Evolutionary conservation across 768 basidiomycete genomes (phyloP), one percentile per base, ranked within the genome.

Genomic region (Paxillus rubicundulus): DNA sequence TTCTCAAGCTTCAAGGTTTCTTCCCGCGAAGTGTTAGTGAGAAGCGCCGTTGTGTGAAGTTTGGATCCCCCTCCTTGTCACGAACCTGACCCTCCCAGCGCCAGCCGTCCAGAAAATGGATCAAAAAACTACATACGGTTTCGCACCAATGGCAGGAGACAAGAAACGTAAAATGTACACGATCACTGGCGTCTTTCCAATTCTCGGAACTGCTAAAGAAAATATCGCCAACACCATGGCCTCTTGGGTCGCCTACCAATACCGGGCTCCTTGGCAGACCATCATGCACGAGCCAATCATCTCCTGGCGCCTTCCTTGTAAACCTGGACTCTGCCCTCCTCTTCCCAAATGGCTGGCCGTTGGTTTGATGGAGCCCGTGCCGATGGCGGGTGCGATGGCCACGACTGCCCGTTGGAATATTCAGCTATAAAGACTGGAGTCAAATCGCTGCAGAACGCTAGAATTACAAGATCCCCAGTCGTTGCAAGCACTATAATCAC

Each of bases 291-390:
- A 6, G n/a, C 8, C 32, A 45, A 20, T 34, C 45, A 45, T 20
- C 18, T 36, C 8, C 21, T 39, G 51, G 55, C 49, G 24, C 16
- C 18, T 5, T 14, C 36, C 47, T 10, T 7, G 42, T 47, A 28
- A 50, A 33, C 24, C 2, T 39, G 13, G n/a, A 34, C 50, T 27
- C 48, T 17, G 45, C 40, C 18, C 8, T n/a, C 9, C 7, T n/a
- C 10, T 28, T n/a, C 13, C 59, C 61, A 47, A 28, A 53, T 8
- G 32, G 58, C 47, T 56, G 47, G 54, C 49, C 1, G 28, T 47
- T 64, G 53, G 61, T 58, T 45, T 47, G 40, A 61, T 53, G 49
- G 53, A 39, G 39, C 36, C 49, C 45, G 45, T 54, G 37, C 63
- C 63, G 61, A 55, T 46, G 42, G 54, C 45, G 44, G 47, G 30